Evolutionary conservation across 2,329 filamentous ascomycete species (phyloP), one percentile per base, ranked within the genome.

Genomic region (Colletotrichum sansevieriae): DNA sequence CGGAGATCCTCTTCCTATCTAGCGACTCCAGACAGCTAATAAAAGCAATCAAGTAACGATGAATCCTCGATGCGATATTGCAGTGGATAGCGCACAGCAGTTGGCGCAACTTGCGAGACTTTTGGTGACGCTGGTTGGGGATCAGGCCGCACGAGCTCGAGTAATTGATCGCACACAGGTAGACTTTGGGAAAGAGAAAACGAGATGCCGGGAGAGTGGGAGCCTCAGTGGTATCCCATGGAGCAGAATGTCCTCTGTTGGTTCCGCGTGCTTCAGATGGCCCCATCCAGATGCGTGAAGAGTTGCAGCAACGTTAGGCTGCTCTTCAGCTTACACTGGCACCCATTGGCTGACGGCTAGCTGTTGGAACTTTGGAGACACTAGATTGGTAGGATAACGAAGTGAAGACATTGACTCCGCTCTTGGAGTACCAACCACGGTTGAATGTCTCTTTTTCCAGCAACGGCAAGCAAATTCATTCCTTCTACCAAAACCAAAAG

Each of bases 261-360:
- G 22, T 43, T 22, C 35, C 41, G 4, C 35, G 5, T 46, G 22
- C 4, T 10, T 47, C 41, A 15, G 10, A 18, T 6, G 22, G 39
- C 41, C 41, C 55, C 39, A 58, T 47, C 15, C 9, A 25, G 11
- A 18, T 7, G 55, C 41, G 39, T 37, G 55, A 58, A 12, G 41
- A 35, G 55, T 43, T 35, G 29, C 49, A n/a, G 49, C 44, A 57
- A 51, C 15, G 51, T 57, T 51, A 64, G 51, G 43, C 52, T 57
- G 57, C 25, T 57, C 54, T 35, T 43, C 61, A 57, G 41, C 15
- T n/a, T 15, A 37, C 12, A 18, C n/a, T 37, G 13, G 8, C 39
- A 44, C 25, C 44, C n/a, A 64, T 64, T 64, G 61, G 51, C 22
- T 51, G 51, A 18, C 20, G 39, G 51, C 10, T 43, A 52, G 43